Evolutionary conservation across 2,329 filamentous ascomycete species (phyloP), one percentile per base, ranked within the genome.

Genomic region (Cladosporium sphaerospermum): DNA sequence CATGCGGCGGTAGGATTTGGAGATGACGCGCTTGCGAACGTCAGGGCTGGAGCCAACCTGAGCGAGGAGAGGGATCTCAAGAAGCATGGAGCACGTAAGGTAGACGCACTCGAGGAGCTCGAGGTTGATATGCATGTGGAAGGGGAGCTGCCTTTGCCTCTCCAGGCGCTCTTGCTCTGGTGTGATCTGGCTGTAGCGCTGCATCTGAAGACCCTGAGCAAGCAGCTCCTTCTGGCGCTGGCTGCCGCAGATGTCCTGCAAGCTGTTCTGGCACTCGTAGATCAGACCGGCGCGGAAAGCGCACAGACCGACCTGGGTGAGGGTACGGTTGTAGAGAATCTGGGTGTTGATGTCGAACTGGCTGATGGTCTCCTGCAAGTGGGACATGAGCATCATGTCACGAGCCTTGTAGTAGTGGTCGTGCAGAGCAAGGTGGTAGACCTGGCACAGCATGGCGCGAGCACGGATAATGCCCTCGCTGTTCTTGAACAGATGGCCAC

Each of bases 51-150:
- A 97, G 61, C 93, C 93, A 34, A 92, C 95, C 74, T 97, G 93
- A 45, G 93, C 95, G 62, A 99, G 85, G 44, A 97, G 85, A 56
- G 93, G 93, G 58, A 99, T 97, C 77, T 99, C 93, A 54, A 99
- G 83, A 61, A 99, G 86, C 93, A 99, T 99, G 75, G 90, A 96
- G 78, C 92, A 97, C 47, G 93, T 97, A 55, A 99, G 82, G 77
- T 99, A 99, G 57, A 97, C 92, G 68, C 93, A 97, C 77, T 99
- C 93, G 37, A 99, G 82, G 52, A 99, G 83, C 73, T 99, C 93
- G 49, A 99, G 82, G 79, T 99, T 99, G 79, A 99, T 99, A 81
- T 99, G 93, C 90, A 99, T 96, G 78, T 99, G 93, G 85, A 99
- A 99, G 36, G 93, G 93, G 62, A 99, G 82, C 76, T 99, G 93